Evolutionary conservation across 139 green algal genomes (phyloP).

Genomic region (Edaphochlamys debaryana): DNA sequence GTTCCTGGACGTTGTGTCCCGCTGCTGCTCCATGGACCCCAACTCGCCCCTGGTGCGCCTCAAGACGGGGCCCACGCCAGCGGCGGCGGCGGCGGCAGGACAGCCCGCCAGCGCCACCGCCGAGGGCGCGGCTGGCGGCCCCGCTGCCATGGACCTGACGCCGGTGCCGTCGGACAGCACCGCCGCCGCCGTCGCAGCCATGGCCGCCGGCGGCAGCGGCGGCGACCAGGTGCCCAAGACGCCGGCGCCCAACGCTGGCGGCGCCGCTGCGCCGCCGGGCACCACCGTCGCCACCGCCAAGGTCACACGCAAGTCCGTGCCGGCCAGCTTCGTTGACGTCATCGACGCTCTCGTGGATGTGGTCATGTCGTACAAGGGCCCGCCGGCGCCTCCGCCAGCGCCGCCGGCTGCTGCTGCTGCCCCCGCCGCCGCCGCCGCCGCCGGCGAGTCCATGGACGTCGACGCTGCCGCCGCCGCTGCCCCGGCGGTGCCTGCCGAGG

Average conservation of each 20-base stretch:
- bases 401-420: neutral
- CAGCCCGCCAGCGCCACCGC: conserved; percentile 6
- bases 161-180: neutral
- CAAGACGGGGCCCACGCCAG: conserved; percentile 9
- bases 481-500: too few relatives aligned
- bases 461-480: conserved; percentile 30
- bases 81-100: neutral
- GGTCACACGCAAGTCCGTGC: conserved; percentile 60
- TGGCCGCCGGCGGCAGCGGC: neutral
- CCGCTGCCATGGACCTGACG: conserved; percentile 11
- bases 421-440: neutral
- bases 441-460: conserved; percentile 26
- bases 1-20: conserved; percentile 79
- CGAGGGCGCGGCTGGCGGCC: neutral
- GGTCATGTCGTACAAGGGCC: conserved; percentile 69
- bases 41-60: conserved; percentile 33
- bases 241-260: neutral
- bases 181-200: neutral
- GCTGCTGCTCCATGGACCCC: conserved; percentile 64
- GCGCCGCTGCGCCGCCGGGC: too few relatives aligned
- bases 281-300: conserved; percentile 22
- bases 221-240: conserved; percentile 8
- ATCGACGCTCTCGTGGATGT: conserved; percentile 85
- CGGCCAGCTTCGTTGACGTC: conserved; percentile 80
- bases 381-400: neutral